Base-by-base conservation (phyloP, 768 basidiomycete genomes). In the Hypholoma fasciculare region DNA sequence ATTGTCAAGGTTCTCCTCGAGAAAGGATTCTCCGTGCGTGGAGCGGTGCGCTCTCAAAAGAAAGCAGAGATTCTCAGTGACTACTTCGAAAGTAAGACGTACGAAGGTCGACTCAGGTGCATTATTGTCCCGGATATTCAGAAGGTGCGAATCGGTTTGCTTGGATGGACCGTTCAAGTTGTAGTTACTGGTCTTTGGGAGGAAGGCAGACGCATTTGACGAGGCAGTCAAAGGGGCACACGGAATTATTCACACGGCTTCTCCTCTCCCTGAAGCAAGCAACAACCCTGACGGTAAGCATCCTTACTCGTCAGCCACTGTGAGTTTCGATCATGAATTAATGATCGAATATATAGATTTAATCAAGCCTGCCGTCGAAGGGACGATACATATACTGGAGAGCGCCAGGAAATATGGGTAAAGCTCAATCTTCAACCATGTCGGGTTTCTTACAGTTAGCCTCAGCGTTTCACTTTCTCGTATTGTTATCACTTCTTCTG, bases 171-270 rank as follows among this genome's bases (percentile, higher is more conserved):
- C 51, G 9, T 17, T 42, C 14, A 5, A 34, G 30, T 34, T 9
- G 30, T 34, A 9, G 1, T 42, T 12, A n/a, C n/a, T 47, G 8
- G 39, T 8, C 56, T 27, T 12, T 17, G n/a, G 27, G 16, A 23
- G 16, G 26, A 16, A 86, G 85, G 79, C 79, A 1, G 83, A 82
- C 9, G 88, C 87, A 0, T 95, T 92, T 62, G 89, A 94, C 67
- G 84, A 90, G 52, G 89, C 84, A 0, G 88, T 92, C 56, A 82
- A 85, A 68, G 89, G 81, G 1, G 85, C 92, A 11, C 85, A 90
- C 58, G 92, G 81, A 0, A 82, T 94, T 51, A 78, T 76, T 42
- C 90, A 91, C 65, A 84, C 78, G 3, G 88, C 88, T 0, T 89
- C 88, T 1, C 89, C 89, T 0, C 78, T 85, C 61, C 72, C 78